Base-by-base conservation (phyloP, 2,329 filamentous ascomycete species). In the Hyphodiscus sp. region DNA sequence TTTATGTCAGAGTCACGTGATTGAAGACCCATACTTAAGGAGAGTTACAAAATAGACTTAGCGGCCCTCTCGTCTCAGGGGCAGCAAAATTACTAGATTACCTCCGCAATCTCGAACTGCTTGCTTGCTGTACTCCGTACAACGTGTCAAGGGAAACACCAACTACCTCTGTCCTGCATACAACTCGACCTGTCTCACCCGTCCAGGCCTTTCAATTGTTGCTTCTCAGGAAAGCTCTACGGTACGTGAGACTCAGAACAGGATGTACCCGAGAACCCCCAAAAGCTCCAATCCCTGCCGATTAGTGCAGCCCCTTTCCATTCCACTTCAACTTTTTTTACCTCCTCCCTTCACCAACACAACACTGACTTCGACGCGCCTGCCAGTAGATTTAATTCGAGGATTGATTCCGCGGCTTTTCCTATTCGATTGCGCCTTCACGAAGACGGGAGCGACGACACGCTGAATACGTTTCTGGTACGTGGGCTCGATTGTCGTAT, bases 241-340 rank as follows among this genome's bases (percentile, higher is more conserved):
- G 33, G 33, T 47, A 18, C 45, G 19, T 45, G n/a, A n/a, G n/a
- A n/a, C n/a, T n/a, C n/a, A n/a, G n/a, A n/a, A n/a, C n/a, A n/a
- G n/a, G 47, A 55, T 44, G 48, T 55, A 51, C 51, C 45, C 23
- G 20, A 15, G 10, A 54, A 54, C 47, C 53, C 49, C 59, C 55
- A 64, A 63, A 58, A 63, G 61, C 61, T 61, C 52, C 43, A 48
- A 63, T 58, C 62, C 62, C 60, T 63, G 63, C 56, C 60, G 54
- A 55, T 59, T 26, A 58, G 5, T 41, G 29, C 29, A 13, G 26
- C 3, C 54, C 49, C 47, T 48, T 44, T 61, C 63, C 63, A 61
- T 64, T 65, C 63, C 61, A 53, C 60, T 51, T 55, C 54, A 55
- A 44, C 54, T 54, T 54, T 54, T 55, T 58, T 57, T 47, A 45